Percentiles rank a stretch among this genome's conserved stretches.
Conservation (phyloP, 2,329 filamentous ascomycete genomes). For the Escovopsis weberi region DNA sequence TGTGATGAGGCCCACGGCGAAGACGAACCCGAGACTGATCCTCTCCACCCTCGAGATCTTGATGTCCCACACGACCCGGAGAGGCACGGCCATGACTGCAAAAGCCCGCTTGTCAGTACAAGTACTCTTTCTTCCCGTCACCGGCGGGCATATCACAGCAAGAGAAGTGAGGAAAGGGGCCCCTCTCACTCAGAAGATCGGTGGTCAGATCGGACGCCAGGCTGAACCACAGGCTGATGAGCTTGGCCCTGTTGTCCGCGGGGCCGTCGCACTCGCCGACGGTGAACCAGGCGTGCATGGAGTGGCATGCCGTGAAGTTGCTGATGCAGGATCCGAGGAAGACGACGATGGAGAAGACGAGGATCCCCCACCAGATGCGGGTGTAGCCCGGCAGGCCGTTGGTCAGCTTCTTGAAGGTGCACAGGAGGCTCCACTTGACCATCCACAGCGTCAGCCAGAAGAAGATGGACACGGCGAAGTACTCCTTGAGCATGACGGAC, state of each 20-base stretch:
- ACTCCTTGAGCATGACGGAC: slow-evolving; percentile 8
- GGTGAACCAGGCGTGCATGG: slow-evolving; percentile 10
- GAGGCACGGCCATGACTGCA: slow-evolving; percentile 8
- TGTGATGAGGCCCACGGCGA: slow-evolving; percentile 8
- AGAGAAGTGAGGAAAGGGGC: too few species aligned
- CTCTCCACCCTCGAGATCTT: slow-evolving; percentile 8
- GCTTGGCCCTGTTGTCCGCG: slow-evolving; percentile 7
- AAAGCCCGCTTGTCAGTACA: too few species aligned
- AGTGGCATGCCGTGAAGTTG: slow-evolving; percentile 11
- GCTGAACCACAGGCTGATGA: slow-evolving; percentile 10
- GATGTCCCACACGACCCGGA: slow-evolving; percentile 8
- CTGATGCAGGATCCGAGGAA: slow-evolving; percentile 10
- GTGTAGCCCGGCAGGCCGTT: slow-evolving; percentile 7
- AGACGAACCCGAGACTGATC: slow-evolving; percentile 8
- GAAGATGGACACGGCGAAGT: slow-evolving; percentile 10
- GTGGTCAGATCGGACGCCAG: slow-evolving; percentile 8
- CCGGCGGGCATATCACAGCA: too few species aligned
- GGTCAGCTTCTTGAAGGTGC: slow-evolving; percentile 10
- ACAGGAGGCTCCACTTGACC: slow-evolving; percentile 11
- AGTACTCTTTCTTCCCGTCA: not conserved
- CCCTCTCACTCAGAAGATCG: slow-evolving; percentile 7
- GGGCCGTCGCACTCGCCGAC: slow-evolving; percentile 6
- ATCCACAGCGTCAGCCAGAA: slow-evolving; percentile 11
- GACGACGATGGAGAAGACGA: slow-evolving; percentile 8
- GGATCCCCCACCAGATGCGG: slow-evolving; percentile 8